Conservation (phyloP, 75 land plant species). For the Cryptomeria japonica region DNA sequence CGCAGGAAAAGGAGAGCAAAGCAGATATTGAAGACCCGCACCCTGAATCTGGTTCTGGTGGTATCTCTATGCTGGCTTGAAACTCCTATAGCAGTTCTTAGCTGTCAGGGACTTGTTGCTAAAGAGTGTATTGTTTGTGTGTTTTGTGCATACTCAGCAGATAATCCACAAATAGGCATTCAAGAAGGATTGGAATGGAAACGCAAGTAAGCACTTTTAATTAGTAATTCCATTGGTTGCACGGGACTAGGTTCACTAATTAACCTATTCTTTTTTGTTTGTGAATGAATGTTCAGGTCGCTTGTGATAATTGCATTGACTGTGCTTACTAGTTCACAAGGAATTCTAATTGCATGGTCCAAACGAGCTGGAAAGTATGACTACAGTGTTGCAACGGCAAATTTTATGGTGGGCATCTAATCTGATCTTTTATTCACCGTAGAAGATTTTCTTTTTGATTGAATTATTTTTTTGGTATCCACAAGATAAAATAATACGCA, state of each 20-base stretch:
- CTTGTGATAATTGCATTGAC: constrained; percentile 80
- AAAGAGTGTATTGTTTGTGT: not conserved
- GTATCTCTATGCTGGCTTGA: constrained; percentile 3
- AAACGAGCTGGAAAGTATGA: constrained; percentile 83
- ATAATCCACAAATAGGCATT: constrained; percentile 11
- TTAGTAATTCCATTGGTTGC: not conserved
- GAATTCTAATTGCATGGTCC: constrained; percentile 87
- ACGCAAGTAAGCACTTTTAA: constrained; percentile 42
- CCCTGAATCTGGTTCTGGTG: constrained; percentile 25
- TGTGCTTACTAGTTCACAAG: constrained; percentile 86
- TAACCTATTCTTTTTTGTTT: not conserved
- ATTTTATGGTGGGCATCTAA: constrained; percentile 57
- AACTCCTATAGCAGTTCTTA: not conserved
- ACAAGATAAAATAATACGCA: not conserved
- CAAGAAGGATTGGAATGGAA: constrained; percentile 42
- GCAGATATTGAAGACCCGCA: constrained; percentile 32
- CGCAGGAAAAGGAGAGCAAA: constrained; percentile 28
- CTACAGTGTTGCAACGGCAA: constrained; percentile 88
- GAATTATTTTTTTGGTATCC: not conserved
- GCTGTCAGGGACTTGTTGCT: no score
- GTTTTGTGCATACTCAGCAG: constrained; percentile 7
- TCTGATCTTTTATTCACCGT: not conserved
- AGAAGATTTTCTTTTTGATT: not conserved
- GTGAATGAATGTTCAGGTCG: constrained; percentile 42
- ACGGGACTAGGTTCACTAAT: not conserved